Base-by-base conservation (phyloP, 129 eudicot genomes). In the Tagetes erecta region DNA sequence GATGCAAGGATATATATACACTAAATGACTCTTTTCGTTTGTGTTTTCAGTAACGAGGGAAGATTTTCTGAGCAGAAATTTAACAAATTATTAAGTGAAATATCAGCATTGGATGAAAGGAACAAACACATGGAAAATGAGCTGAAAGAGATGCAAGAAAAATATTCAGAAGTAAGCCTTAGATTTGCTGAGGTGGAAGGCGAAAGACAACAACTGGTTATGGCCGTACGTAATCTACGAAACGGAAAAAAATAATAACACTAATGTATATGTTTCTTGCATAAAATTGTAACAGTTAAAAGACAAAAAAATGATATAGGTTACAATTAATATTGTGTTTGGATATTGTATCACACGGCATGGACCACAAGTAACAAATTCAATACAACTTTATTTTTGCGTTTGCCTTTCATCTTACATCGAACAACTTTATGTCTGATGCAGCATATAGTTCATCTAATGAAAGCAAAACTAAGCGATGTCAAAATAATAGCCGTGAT, bases 171-270 rank as follows among this genome's bases (percentile, higher is more conserved):
- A 80, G 83, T 90, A 80, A 94, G 98, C 72, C 93, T 94, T 75
- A 86, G 75, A 71, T 94, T 90, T 80, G 98, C 98, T 50, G 97
- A 94, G 83, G 98, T 94, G 71, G 98, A 90, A 86, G 96, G 97
- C 63, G 98, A 90, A 83, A 81, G 96, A 80, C 98, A 90, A 83
- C 87, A 93, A 74, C 92, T 90, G 58, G 98, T 88, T 50, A 84
- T 93, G 98, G 82, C 89, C 52, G 37, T 93, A 38, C 92, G 96
- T 38, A 93, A 93, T 79, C 74, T 93, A 77, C 84, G 83, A 66
- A 86, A 83, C 69, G 88, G 89, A 46, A 91, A 90, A 83, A 90
- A 83, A 84, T 46, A 57, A 76, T 86, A 90, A 71, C 30, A 72
- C 27, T 62, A 27, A 5, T 30, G 62, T 44, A 68, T 67, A 58